Conservation (phyloP, 2,329 filamentous ascomycete genomes). For the Xenosphaeropsis pyriputrescens region DNA sequence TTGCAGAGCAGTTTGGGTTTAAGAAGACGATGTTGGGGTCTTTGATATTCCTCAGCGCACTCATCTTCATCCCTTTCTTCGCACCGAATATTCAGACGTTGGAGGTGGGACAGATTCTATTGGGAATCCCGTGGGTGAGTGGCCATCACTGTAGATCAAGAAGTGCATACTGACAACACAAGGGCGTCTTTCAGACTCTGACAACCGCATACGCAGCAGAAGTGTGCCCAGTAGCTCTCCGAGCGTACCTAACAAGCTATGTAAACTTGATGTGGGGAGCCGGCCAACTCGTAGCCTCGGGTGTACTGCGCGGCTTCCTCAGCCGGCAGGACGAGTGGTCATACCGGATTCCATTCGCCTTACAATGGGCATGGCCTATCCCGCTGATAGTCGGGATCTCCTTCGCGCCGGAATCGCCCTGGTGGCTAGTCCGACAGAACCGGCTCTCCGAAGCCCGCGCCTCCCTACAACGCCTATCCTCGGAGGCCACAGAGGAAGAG, state of each 20-base stretch:
- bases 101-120: slow-evolving; percentile 30
- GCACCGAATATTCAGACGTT: slow-evolving; percentile 28
- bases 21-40: slow-evolving; percentile 29
- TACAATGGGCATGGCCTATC: slow-evolving; percentile 34
- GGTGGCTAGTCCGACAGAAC: slow-evolving; percentile 30
- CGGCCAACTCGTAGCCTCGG: slow-evolving; percentile 30
- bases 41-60: slow-evolving; percentile 24
- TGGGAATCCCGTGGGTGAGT: slow-evolving; percentile 32
- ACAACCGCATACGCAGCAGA: slow-evolving; percentile 20
- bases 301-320: slow-evolving; percentile 23
- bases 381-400: slow-evolving; percentile 26
- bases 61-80: slow-evolving; percentile 34
- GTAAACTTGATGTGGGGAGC: slow-evolving; percentile 34
- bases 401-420: slow-evolving; percentile 33
- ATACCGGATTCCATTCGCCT: slow-evolving; percentile 25
- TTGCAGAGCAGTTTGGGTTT: slow-evolving; percentile 26
- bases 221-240: slow-evolving; percentile 32
- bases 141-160: slow-evolving; percentile 22
- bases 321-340: background rate
- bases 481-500: slow-evolving; percentile 23
- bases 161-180: background rate
- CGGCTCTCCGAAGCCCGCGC: slow-evolving; percentile 26
- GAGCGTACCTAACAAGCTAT: slow-evolving; percentile 34
- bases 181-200: slow-evolving; percentile 26
- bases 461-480: slow-evolving; percentile 23